Percentiles rank a stretch among this genome's conserved stretches.
Evolutionary conservation across 2,329 filamentous ascomycete genomes (phyloP).

Genomic region (Colletotrichum musicola): DNA sequence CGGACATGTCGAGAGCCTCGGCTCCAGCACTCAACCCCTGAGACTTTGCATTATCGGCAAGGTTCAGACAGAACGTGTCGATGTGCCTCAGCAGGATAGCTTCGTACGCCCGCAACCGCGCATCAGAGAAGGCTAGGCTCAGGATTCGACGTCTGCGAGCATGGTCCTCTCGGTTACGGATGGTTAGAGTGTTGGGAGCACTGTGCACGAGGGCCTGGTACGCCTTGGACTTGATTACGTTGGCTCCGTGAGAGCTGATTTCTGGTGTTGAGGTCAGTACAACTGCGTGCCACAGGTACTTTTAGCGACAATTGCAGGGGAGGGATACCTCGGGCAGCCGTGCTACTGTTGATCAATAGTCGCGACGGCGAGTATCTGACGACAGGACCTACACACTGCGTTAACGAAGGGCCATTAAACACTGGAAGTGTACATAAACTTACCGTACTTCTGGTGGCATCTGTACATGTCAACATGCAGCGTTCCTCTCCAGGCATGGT

Average conservation of each 20-base stretch:
- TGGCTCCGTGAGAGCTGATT: conserved; percentile 36
- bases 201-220: conserved; percentile 35
- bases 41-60: conserved; percentile 38
- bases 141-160: conserved; percentile 38
- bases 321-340: conserved; percentile 30
- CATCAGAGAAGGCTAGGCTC: conserved; percentile 44
- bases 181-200: conserved; percentile 35
- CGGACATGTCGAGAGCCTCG: conserved; percentile 23
- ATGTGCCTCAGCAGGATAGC: conserved; percentile 42
- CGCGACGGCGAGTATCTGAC: conserved; percentile 48
- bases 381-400: not conserved
- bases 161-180: conserved; percentile 23
- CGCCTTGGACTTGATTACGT: conserved; percentile 40
- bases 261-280: conserved; percentile 14
- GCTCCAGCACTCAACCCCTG: conserved; percentile 8
- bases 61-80: conserved; percentile 31
- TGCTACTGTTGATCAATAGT: conserved; percentile 36
- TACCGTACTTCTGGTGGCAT: conserved; percentile 51
- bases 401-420: conserved; percentile 22
- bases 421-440: not conserved
- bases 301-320: not conserved
- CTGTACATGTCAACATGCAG: conserved; percentile 50
- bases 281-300: not conserved
- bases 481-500: conserved; percentile 52
- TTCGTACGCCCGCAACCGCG: conserved; percentile 40